These are phyloP conservation scores for Sphaerosporella brunnea DNA, from an alignment of 495 filamentous ascomycete genomes.

Conservation along the genomic window DNA sequence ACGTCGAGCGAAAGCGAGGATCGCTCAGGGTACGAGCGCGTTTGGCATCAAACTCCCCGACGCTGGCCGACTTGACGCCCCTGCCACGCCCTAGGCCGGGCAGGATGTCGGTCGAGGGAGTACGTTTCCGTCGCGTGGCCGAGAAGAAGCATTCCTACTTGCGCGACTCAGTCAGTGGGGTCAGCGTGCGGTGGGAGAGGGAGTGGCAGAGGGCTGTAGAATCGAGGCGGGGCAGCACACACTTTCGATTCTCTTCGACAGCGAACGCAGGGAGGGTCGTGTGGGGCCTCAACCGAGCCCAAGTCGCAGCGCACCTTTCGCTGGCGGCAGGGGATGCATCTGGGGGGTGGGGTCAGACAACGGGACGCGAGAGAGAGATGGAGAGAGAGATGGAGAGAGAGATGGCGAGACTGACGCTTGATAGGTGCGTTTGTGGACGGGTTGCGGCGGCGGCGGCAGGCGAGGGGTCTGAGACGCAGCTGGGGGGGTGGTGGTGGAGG, in stretches of 20 bases:
- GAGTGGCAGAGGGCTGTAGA: no score
- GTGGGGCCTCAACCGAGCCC: slow-evolving; percentile 83
- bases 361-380: background rate
- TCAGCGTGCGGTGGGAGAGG: background rate
- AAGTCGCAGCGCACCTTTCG: slow-evolving; percentile 89
- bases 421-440: slow-evolving; percentile 32
- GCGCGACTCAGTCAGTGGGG: background rate
- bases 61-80: slow-evolving; percentile 24
- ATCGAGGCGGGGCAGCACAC: no score
- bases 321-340: slow-evolving; percentile 73
- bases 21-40: background rate
- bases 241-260: slow-evolving; percentile 58
- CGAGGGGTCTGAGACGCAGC: background rate
- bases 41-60: slow-evolving; percentile 7
- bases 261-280: slow-evolving; percentile 83
- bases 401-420: slow-evolving; percentile 33
- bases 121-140: slow-evolving; percentile 84
- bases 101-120: slow-evolving; percentile 37
- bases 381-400: background rate
- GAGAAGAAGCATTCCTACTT: slow-evolving; percentile 81
- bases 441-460: slow-evolving; percentile 7
- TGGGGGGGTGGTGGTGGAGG: background rate
- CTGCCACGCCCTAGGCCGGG: slow-evolving; percentile 35
- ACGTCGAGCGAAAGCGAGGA: background rate
- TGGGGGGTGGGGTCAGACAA: no score